A percentile compares a stretch with the other conserved stretches of the same genome.
These are phyloP conservation scores for Termitomyces sp. DNA, from an alignment of 768 basidiomycete genomes.

Conservation along the genomic window DNA sequence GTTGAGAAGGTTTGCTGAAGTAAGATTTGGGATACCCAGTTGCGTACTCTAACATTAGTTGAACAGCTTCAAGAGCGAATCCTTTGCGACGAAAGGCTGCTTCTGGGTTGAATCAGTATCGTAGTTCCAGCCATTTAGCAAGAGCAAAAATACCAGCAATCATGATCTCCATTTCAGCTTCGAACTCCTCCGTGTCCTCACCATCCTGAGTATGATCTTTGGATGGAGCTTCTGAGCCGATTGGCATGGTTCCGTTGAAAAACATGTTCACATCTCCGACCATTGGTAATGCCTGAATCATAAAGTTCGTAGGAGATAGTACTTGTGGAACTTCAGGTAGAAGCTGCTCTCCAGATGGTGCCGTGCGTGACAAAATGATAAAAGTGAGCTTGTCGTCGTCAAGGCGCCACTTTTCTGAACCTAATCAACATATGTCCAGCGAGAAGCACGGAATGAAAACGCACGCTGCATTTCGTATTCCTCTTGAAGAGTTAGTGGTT, in stretches of 20 bases:
- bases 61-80: constrained; percentile 54
- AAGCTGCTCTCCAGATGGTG: constrained; percentile 6
- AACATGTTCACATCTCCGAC: constrained; percentile 93
- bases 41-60: constrained; percentile 63
- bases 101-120: constrained; percentile 33
- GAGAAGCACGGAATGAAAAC: constrained; percentile 1
- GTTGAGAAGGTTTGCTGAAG: constrained; percentile 5
- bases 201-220: constrained; percentile 19
- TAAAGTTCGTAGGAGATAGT: constrained; percentile 27
- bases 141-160: constrained; percentile 59
- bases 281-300: constrained; percentile 47
- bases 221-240: neutral
- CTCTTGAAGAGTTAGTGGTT: constrained; percentile 72
- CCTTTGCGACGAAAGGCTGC: constrained; percentile 63
- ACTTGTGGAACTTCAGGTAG: neutral
- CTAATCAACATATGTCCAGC: neutral
- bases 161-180: constrained; percentile 91
- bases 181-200: constrained; percentile 37
- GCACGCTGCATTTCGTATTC: constrained; percentile 88
- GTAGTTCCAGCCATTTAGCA: neutral
- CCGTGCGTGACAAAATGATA: constrained; percentile 63
- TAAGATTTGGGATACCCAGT: constrained; percentile 35
- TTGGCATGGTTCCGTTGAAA: constrained; percentile 46
- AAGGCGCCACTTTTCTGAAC: constrained; percentile 72
- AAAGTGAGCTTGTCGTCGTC: constrained; percentile 93